phyloP scores from a whole-genome alignment of 305 asterid species.

The Nicotiana rustica region DNA sequence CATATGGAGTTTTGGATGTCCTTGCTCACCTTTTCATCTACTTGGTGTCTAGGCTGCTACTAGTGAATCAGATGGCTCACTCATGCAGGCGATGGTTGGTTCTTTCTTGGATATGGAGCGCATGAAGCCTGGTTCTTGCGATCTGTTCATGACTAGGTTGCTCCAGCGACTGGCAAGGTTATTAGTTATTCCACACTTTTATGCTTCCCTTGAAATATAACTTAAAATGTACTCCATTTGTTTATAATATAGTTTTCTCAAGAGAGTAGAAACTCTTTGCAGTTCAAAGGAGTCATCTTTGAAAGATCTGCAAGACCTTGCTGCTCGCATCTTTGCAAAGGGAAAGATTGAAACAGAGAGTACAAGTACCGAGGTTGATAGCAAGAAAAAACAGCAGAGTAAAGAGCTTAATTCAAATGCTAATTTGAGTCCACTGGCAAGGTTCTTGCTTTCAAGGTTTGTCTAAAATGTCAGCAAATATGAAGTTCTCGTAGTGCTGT shows the following conservation, averaged over 20 bases:
- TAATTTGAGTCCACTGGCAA: constrained; percentile 94
- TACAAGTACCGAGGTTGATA: constrained; percentile 60
- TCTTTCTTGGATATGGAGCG: constrained; percentile 85
- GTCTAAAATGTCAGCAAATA: constrained; percentile 39
- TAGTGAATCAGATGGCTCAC: constrained; percentile 71
- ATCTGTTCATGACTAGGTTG: constrained; percentile 74
- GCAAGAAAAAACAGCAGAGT: constrained; percentile 75
- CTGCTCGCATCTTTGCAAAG: constrained; percentile 64
- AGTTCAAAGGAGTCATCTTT: constrained; percentile 86
- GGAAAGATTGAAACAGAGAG: constrained; percentile 66
- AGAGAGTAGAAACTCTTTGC: constrained; percentile 45
- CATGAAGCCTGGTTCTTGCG: constrained; percentile 80
- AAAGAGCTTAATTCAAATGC: constrained; percentile 79
- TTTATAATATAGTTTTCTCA: constrained; percentile 37
- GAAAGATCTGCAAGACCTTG: constrained; percentile 87
- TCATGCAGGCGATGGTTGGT: constrained; percentile 62
- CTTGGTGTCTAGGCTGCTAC: constrained; percentile 58
- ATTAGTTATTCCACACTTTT: constrained; percentile 32
- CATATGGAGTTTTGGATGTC: too few species aligned
- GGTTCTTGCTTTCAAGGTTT: constrained; percentile 97
- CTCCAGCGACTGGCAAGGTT: constrained; percentile 92
- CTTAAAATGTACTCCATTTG: background rate
- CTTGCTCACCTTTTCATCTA: constrained; percentile 20
- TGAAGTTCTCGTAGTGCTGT: background rate
- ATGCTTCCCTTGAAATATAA: constrained; percentile 15